Conservation (phyloP, 352 stramenopile genomes). For the Phytophthora megakarya region DNA sequence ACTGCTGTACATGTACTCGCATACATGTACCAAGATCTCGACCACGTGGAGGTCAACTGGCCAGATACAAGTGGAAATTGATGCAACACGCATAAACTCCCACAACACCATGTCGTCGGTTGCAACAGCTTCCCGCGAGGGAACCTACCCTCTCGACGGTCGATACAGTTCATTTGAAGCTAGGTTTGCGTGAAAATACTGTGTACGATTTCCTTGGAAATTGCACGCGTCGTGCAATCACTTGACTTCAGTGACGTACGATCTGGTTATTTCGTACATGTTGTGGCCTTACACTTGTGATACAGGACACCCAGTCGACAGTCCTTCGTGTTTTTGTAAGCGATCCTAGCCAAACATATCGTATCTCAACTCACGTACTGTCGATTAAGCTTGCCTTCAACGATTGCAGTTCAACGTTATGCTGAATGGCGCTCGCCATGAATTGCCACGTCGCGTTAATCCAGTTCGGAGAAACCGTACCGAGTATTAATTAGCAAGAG, state of each 20-base stretch:
- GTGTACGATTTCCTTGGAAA: background rate
- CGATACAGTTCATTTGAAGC: background rate
- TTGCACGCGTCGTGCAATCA: background rate
- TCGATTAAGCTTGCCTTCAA: slow-evolving; percentile 5
- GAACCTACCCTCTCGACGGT: background rate
- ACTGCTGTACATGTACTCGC: too few relatives aligned
- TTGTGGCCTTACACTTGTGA: background rate
- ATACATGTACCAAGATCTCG: background rate
- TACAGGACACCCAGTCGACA: background rate
- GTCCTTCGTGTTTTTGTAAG: slow-evolving; percentile 3
- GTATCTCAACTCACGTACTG: background rate
- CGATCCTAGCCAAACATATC: background rate
- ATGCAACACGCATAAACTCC: background rate
- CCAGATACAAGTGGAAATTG: background rate
- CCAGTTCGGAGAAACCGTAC: background rate
- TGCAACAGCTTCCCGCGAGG: background rate
- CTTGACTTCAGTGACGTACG: background rate
- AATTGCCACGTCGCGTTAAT: background rate
- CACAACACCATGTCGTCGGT: slow-evolving; percentile 11
- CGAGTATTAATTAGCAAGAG: background rate
- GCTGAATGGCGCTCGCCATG: background rate
- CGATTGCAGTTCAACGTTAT: slow-evolving; percentile 3
- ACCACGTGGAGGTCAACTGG: slow-evolving; percentile 7
- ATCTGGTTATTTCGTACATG: too few relatives aligned
- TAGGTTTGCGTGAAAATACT: background rate